Percentiles rank a stretch among this genome's conserved stretches.
phyloP scores from a whole-genome alignment of 129 eudicot species.

The Glebionis coronaria region DNA sequence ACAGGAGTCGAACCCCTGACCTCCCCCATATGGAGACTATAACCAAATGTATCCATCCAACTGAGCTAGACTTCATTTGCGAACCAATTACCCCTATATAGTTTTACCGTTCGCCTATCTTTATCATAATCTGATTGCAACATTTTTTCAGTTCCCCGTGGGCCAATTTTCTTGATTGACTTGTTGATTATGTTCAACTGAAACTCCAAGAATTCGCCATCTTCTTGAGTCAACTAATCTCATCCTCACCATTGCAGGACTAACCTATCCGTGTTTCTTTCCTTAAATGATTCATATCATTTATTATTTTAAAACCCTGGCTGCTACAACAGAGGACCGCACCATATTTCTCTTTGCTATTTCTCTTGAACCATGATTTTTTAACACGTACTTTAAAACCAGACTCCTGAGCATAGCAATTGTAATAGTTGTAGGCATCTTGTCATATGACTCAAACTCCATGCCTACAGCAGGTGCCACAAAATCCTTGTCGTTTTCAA shows the following conservation, averaged over 20 bases:
- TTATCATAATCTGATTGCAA: slow-evolving; percentile 41
- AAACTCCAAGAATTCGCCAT: slow-evolving; percentile 83
- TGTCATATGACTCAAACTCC: slow-evolving; percentile 93
- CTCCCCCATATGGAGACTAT: no score
- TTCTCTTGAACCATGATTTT: slow-evolving; percentile 86
- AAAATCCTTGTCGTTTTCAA: no score
- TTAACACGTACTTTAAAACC: slow-evolving; percentile 89
- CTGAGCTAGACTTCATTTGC: no score
- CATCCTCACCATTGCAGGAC: slow-evolving; percentile 94
- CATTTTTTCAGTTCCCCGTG: neutral
- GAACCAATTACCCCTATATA: no score
- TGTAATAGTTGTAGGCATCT: slow-evolving; percentile 87
- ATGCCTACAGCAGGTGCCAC: slow-evolving; percentile 73
- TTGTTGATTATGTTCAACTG: slow-evolving; percentile 83
- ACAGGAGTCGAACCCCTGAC: no score
- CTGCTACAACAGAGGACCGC: slow-evolving; percentile 91
- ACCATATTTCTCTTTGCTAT: slow-evolving; percentile 83
- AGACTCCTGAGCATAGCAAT: slow-evolving; percentile 72
- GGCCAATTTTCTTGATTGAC: slow-evolving; percentile 35
- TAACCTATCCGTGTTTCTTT: slow-evolving; percentile 93
- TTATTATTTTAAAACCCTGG: slow-evolving; percentile 82
- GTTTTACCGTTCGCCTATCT: slow-evolving; percentile 53
- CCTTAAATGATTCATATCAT: slow-evolving; percentile 64
- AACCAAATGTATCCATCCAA: no score
- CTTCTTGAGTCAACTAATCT: slow-evolving; percentile 77